Evolutionary conservation across 2,329 filamentous ascomycete species (phyloP), one percentile per base, ranked within the genome.

Genomic region (Ceratocystis ficicola): DNA sequence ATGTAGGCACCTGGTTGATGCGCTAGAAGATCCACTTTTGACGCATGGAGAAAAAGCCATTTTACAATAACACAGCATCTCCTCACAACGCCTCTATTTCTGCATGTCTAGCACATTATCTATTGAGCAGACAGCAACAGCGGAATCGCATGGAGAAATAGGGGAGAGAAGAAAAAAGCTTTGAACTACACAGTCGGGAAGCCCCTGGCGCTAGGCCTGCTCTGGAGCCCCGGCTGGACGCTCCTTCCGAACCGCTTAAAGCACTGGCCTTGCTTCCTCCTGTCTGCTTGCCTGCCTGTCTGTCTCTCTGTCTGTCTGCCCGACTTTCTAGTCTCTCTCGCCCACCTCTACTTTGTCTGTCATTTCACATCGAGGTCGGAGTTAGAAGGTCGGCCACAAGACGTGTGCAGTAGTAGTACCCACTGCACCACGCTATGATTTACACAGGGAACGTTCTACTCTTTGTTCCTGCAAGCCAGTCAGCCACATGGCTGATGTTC

Each of bases 121-220:
- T 41, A 41, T 12, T 41, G 4, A 1, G 36, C 10, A 41, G 36
- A 41, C 12, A 12, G 36, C 36, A 41, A 3, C 36, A 41, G 36
- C 8, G 36, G 36, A 41, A 41, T 12, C 12, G 10, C 10, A 41
- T 12, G 10, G 10, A 41, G 36, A 3, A 41, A 41, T 41, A 41
- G 36, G 36, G 10, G 36, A 41, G 32, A 36, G 36, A 12, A 12
- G 20, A 22, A n/a, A 15, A 30, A 57, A 57, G 52, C 52, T 57
- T 32, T 57, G 52, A 22, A 30, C 28, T 57, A 30, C 52, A 30
- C 52, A 5, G 17, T 57, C 52, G 60, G 60, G 44, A 62, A 62
- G 60, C 60, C 60, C 60, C 60, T 62, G 36, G 60, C n/a, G 44
- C 60, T 46, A 62, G 60, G 12, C 44, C 60, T 15, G 20, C 36